These are phyloP conservation scores for Helianthus annuus DNA, from an alignment of 129 eudicot species.

Conservation along the genomic window DNA sequence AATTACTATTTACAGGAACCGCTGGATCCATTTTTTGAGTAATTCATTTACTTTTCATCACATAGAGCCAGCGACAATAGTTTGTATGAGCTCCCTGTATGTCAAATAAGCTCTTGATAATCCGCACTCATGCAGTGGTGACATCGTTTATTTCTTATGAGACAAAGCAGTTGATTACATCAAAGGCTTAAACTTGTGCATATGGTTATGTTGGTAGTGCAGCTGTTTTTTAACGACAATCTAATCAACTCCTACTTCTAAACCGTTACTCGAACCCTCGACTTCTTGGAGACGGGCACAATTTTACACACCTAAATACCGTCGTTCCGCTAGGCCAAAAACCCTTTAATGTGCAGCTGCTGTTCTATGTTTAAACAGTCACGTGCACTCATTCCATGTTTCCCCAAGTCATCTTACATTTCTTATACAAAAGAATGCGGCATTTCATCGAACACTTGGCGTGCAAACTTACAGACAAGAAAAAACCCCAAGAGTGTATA, in stretches of 20 bases:
- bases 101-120: background rate
- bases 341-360: background rate
- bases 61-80: no score
- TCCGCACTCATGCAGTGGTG: background rate
- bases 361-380: background rate
- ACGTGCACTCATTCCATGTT: background rate
- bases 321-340: no score
- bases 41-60: background rate
- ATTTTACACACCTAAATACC: no score
- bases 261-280: no score
- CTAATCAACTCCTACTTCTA: no score
- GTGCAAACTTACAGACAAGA: conserved; percentile 10
- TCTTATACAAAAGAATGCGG: background rate
- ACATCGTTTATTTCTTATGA: background rate
- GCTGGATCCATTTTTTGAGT: background rate
- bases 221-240: no score
- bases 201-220: background rate
- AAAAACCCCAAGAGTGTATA: background rate
- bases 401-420: background rate
- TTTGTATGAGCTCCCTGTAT: background rate
- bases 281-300: no score
- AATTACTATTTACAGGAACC: background rate
- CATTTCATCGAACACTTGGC: conserved; percentile 24
- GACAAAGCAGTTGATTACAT: background rate
- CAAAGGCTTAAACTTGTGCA: background rate